Base-by-base conservation (phyloP, 75 land plant genomes). In the Picea sitchensis region DNA sequence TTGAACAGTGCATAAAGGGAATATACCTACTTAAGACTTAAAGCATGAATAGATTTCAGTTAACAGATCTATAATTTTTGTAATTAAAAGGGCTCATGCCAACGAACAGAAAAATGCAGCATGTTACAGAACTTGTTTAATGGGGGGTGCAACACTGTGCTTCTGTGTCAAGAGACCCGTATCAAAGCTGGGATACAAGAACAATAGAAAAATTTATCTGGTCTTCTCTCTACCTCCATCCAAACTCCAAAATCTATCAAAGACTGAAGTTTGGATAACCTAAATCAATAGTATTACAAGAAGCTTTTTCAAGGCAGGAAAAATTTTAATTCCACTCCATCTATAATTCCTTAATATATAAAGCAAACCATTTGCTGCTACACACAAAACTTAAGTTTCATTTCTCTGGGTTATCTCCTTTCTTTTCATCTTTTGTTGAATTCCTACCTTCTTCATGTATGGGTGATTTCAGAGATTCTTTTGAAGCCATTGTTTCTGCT, bases 401-500 rank as follows among this genome's bases (percentile, higher is more conserved):
- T 20, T 21, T 21, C 74, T 20, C 26, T 71, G 21, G 44, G 9
- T 44, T 71, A 12, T 44, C 56, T 71, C 36, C 74, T 71, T 71
- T 71, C 74, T 71, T 71, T n/a, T 71, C 74, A 44, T 71, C 74
- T 60, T n/a, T 60, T 18, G 62, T n/a, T 18, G 62, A 44, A 71
- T 71, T 71, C 51, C 26, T 44, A 47, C 20, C 51, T 41, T 14
- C 47, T 20, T 71, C 51, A 44, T 71, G 21, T 20, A n/a, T 3
- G 9, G 47, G 26, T 44, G 74, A 44, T 44, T 71, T 71, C 44
- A 36, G 36, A 17, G 56, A 71, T 41, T 81, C 82, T 64, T 84
- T 86, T 80, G 76, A 64, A 26, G 81, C 77, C 91, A 94, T 80
- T 20, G 90, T 82, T 80, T 96, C 86, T 72, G 85, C 84, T 30